Conservation (phyloP, 352 stramenopile genomes). For the Nothophytophthora sp. region DNA sequence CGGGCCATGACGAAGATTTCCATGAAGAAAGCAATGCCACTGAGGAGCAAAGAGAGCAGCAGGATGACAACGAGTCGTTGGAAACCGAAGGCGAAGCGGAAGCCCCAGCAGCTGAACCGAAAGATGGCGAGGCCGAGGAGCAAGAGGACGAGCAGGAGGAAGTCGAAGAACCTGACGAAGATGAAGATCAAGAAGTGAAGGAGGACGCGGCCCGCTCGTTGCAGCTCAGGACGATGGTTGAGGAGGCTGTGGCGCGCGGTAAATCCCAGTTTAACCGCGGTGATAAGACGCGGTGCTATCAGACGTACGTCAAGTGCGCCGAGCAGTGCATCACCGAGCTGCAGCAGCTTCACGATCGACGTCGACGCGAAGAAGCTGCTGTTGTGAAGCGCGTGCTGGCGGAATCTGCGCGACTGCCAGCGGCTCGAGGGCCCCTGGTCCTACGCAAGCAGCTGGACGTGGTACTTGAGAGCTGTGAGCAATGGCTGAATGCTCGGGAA, state of each 20-base stretch:
- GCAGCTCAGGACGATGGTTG: conserved; percentile 45
- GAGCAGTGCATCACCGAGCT: conserved; percentile 48
- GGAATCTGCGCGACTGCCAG: conserved; percentile 49
- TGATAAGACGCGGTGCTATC: conserved; percentile 74
- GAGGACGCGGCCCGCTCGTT: conserved; percentile 39
- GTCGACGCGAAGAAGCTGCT: conserved; percentile 32
- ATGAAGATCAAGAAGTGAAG: conserved; percentile 31
- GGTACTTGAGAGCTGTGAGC: conserved; percentile 44
- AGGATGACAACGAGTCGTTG: conserved; percentile 18
- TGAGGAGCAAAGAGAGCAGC: conserved; percentile 1
- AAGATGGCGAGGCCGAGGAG: conserved; percentile 23
- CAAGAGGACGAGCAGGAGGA: conserved; percentile 22
- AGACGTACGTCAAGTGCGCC: conserved; percentile 55
- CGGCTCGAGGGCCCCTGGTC: conserved; percentile 56
- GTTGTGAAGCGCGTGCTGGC: conserved; percentile 37
- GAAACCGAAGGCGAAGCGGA: conserved; percentile 20
- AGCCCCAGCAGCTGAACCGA: conserved; percentile 6
- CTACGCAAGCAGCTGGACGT: conserved; percentile 66
- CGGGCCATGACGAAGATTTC: conserved; percentile 7
- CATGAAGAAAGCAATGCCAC: conserved; percentile 11
- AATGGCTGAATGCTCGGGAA: conserved; percentile 32
- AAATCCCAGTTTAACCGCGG: conserved; percentile 78
- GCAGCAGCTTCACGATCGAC: conserved; percentile 29
- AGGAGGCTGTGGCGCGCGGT: conserved; percentile 52
- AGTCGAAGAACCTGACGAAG: conserved; percentile 23